Evolutionary conservation across 768 basidiomycete species (phyloP).

Genomic region (Amanita jacksonii): DNA sequence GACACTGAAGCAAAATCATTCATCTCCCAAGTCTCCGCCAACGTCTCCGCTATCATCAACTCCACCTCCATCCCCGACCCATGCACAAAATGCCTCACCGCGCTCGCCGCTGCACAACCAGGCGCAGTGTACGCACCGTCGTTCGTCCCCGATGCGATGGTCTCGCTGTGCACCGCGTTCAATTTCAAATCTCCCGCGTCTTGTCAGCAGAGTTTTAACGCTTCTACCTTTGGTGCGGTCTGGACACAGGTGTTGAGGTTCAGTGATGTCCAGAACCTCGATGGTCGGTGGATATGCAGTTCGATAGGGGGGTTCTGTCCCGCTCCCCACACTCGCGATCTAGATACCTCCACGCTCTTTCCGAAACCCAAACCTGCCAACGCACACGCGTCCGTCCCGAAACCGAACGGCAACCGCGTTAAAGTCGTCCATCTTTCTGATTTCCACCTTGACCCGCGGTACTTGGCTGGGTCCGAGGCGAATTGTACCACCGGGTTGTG

Average conservation of each 20-base stretch:
- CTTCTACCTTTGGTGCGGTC: neutral
- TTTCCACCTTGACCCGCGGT: slow-evolving; percentile 68
- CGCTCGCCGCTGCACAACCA: neutral
- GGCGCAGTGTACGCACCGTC: neutral
- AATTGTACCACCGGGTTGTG: slow-evolving; percentile 46
- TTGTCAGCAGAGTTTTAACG: neutral
- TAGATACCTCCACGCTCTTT: slow-evolving; percentile 65
- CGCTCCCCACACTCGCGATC: slow-evolving; percentile 43
- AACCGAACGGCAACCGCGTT: slow-evolving; percentile 52
- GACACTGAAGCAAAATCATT: neutral
- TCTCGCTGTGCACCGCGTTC: neutral
- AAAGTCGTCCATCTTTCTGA: slow-evolving; percentile 73
- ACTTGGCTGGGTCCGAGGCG: slow-evolving; percentile 58
- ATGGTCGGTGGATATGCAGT: neutral
- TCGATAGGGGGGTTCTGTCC: slow-evolving; percentile 30
- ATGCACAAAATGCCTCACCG: neutral
- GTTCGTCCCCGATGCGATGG: neutral
- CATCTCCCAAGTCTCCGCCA: neutral
- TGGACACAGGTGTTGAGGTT: neutral
- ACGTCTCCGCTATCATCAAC: neutral
- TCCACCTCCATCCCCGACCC: neutral
- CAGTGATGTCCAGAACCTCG: neutral
- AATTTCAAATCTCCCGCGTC: neutral
- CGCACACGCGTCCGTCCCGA: slow-evolving; percentile 47
- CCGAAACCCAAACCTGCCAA: slow-evolving; percentile 67